Evolutionary conservation across 1,284 basidiomycete genomes (phyloP).

Genomic region (Macrocystidia cucumis): DNA sequence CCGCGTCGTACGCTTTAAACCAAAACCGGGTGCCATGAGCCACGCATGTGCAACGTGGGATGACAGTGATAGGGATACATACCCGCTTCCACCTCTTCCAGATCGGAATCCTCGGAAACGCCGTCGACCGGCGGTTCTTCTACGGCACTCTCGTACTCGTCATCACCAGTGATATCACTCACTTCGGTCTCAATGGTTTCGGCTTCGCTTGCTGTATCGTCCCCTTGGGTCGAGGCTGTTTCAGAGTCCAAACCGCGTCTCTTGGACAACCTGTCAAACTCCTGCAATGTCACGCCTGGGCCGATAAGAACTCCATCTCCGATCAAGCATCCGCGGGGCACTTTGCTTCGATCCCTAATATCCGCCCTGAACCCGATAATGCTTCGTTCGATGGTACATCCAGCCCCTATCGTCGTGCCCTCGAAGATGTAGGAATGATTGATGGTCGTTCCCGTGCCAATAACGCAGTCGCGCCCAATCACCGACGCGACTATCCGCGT

Average conservation of each 20-base stretch:
- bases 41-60: no score
- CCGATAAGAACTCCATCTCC: conserved; percentile 78
- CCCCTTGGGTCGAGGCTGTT: conserved; percentile 15
- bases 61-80: conserved; percentile 17
- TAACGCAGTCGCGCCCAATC: conserved; percentile 66
- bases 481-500: conserved; percentile 64
- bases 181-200: no score
- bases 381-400: conserved; percentile 68
- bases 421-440: conserved; percentile 80
- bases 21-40: conserved; percentile 2
- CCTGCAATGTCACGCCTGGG: conserved; percentile 57
- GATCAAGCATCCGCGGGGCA: conserved; percentile 70
- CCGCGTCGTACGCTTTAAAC: conserved; percentile 33
- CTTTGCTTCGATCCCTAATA: conserved; percentile 57
- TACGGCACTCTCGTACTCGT: conserved; percentile 19
- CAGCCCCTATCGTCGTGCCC: conserved; percentile 69
- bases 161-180: no score
- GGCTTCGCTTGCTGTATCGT: conserved; percentile 21
- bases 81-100: conserved; percentile 61
- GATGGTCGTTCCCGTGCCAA: conserved; percentile 60
- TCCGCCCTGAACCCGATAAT: conserved; percentile 74
- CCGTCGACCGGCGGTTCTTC: conserved; percentile 22
- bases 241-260: conserved; percentile 22
- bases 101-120: conserved; percentile 49
- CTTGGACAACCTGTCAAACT: conserved; percentile 68